phyloP scores from a whole-genome alignment of 2,329 filamentous ascomycete genomes.

The Rhinocladiella mackenziei region DNA sequence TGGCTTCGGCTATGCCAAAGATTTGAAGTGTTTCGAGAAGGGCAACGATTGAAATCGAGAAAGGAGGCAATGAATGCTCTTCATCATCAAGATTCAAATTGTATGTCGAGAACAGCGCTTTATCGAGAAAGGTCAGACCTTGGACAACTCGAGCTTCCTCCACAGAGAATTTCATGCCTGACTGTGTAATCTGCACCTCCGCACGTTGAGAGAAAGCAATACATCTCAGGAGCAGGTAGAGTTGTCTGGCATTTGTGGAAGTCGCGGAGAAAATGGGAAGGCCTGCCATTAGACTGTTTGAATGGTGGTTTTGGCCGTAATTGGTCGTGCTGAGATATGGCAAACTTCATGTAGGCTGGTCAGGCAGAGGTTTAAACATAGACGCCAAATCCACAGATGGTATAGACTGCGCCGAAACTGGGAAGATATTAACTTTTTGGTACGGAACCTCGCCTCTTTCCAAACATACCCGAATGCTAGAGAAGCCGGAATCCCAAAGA shows the following conservation, averaged over 20 bases:
- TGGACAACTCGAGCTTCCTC: constrained; percentile 90
- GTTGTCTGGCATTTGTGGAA: constrained; percentile 58
- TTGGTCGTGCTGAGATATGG: not conserved
- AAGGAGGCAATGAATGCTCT: constrained; percentile 56
- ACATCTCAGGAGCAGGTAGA: constrained; percentile 58
- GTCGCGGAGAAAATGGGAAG: constrained; percentile 57
- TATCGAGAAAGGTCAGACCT: constrained; percentile 82
- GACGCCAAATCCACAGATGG: constrained; percentile 98
- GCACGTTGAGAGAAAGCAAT: constrained; percentile 58
- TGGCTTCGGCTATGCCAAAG: constrained; percentile 69
- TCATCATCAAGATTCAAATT: constrained; percentile 55
- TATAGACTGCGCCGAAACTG: constrained; percentile 91
- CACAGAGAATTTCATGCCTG: constrained; percentile 81
- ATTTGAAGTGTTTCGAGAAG: constrained; percentile 94
- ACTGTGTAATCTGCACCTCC: constrained; percentile 70
- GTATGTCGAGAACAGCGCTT: constrained; percentile 82
- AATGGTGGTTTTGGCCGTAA: not conserved
- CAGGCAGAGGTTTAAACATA: constrained; percentile 67
- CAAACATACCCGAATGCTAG: constrained; percentile 76
- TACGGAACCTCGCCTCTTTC: not conserved
- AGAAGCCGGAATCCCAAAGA: constrained; percentile 81
- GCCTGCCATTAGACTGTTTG: constrained; percentile 25
- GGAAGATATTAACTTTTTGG: constrained; percentile 8
- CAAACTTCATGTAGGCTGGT: not conserved
- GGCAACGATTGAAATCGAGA: constrained; percentile 81